A percentile compares a stretch with the other conserved stretches of the same genome.
These are phyloP conservation scores for Jimgerdemannia lactiflua DNA, from an alignment of 192 early-diverging fungal species.

Conservation along the genomic window DNA sequence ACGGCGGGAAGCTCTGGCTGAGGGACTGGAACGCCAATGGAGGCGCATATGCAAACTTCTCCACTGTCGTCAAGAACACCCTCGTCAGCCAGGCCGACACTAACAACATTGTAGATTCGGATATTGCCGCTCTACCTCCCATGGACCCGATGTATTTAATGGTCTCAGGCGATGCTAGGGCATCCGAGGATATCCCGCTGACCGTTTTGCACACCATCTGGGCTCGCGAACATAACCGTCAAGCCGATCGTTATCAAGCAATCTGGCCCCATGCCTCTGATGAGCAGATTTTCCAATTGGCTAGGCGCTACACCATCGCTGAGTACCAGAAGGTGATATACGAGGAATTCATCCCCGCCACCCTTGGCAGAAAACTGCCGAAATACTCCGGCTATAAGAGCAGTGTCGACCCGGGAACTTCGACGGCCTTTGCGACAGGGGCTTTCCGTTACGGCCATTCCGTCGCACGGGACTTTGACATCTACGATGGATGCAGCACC, in stretches of 20 bases:
- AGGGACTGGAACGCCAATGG: background rate
- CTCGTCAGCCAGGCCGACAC: conserved; percentile 8
- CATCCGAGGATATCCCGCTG: conserved; percentile 43
- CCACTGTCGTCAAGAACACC: background rate
- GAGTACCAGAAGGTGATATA: conserved; percentile 13
- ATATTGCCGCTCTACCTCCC: conserved; percentile 1
- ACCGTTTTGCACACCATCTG: conserved; percentile 1
- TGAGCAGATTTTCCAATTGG: conserved; percentile 10
- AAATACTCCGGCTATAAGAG: conserved; percentile 9
- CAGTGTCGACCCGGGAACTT: background rate
- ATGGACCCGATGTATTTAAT: conserved; percentile 7
- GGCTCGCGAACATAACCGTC: conserved; percentile 8
- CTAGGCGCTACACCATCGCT: conserved; percentile 3
- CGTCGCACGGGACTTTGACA: conserved; percentile 4
- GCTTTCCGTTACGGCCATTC: conserved; percentile 4
- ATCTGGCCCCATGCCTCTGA: background rate
- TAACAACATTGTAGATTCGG: conserved; percentile 4
- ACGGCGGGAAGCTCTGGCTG: conserved; percentile 2
- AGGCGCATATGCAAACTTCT: background rate
- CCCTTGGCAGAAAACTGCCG: background rate
- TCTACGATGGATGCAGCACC: conserved; percentile 9
- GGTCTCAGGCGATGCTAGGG: conserved; percentile 16
- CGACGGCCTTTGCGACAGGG: conserved; percentile 3
- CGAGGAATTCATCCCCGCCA: conserved; percentile 4
- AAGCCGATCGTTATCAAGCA: background rate